Evolutionary conservation across 108 stramenopile genomes (phyloP).

Genomic region (Phaeodactylum tricornutum): DNA sequence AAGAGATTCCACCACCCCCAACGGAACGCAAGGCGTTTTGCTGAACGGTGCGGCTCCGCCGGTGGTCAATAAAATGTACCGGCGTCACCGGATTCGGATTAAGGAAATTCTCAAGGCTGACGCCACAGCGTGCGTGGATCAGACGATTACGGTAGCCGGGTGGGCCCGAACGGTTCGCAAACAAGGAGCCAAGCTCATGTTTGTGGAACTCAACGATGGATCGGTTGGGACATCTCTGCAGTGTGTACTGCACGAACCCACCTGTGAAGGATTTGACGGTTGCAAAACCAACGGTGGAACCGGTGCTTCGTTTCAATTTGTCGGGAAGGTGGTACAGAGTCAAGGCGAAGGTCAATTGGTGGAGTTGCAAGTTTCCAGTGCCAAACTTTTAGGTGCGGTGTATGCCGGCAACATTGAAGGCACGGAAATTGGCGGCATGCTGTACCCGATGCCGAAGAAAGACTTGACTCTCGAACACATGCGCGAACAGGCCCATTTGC

Average conservation of each 20-base stretch:
- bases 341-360: constrained; percentile 53
- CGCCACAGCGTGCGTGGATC: constrained; percentile 16
- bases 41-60: constrained; percentile 18
- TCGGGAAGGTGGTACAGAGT: constrained; percentile 39
- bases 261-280: constrained; percentile 39
- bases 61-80: constrained; percentile 23
- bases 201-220: constrained; percentile 78
- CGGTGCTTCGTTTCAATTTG: constrained; percentile 49
- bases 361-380: constrained; percentile 47
- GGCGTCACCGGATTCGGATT: constrained; percentile 31
- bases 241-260: constrained; percentile 34
- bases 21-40: constrained; percentile 11
- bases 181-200: constrained; percentile 45
- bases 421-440: constrained; percentile 27
- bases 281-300: constrained; percentile 32
- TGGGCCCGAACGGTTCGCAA: constrained; percentile 65
- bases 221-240: constrained; percentile 39
- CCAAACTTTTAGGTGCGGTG: constrained; percentile 41
- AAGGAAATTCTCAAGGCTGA: constrained; percentile 26
- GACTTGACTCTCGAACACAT: constrained; percentile 66
- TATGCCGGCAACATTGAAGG: constrained; percentile 43
- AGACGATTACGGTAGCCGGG: constrained; percentile 61
- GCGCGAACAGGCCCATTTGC: constrained; percentile 64
- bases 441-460: constrained; percentile 52
- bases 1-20: constrained; percentile 8